These are phyloP conservation scores for Russula dissimulans DNA, from an alignment of 768 basidiomycete genomes.

Conservation along the genomic window DNA sequence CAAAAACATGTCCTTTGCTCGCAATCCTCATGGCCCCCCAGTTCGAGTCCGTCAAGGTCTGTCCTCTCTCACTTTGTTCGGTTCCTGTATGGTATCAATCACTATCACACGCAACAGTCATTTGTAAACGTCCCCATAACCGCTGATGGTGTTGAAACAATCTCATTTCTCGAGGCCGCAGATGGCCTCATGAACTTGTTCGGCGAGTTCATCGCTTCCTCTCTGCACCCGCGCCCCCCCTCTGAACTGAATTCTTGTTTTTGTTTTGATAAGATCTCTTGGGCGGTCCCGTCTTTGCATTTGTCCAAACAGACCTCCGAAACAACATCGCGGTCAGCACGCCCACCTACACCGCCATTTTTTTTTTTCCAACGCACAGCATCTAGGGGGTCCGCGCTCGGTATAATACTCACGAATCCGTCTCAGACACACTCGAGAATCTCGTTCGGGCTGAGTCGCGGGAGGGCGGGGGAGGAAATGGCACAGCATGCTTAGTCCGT, in stretches of 20 bases:
- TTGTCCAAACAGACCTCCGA: constrained; percentile 62
- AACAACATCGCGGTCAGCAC: constrained; percentile 53
- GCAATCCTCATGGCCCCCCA: constrained; percentile 40
- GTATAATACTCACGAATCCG: constrained; percentile 34
- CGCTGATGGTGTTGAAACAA: constrained; percentile 71
- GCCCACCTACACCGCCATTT: background rate
- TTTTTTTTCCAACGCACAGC: background rate
- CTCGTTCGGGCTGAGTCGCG: constrained; percentile 45
- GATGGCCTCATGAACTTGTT: constrained; percentile 76
- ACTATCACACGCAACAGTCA: constrained; percentile 41
- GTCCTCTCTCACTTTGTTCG: constrained; percentile 7
- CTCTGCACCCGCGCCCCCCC: background rate
- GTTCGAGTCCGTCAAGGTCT: constrained; percentile 61
- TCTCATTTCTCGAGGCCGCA: constrained; percentile 75
- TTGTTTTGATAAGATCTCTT: constrained; percentile 42
- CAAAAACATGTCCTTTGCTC: background rate
- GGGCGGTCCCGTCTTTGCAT: constrained; percentile 60
- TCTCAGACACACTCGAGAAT: constrained; percentile 49
- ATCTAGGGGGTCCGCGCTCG: constrained; percentile 56
- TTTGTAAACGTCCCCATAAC: constrained; percentile 77
- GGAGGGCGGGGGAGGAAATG: constrained; percentile 37
- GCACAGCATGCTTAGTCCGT: constrained; percentile 53
- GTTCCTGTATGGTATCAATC: background rate
- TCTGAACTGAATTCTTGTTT: background rate
- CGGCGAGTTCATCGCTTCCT: constrained; percentile 34